A percentile compares a stretch with the other conserved stretches of the same genome.
phyloP scores from a whole-genome alignment of 352 stramenopile species.

The Globisporangium lucens region DNA sequence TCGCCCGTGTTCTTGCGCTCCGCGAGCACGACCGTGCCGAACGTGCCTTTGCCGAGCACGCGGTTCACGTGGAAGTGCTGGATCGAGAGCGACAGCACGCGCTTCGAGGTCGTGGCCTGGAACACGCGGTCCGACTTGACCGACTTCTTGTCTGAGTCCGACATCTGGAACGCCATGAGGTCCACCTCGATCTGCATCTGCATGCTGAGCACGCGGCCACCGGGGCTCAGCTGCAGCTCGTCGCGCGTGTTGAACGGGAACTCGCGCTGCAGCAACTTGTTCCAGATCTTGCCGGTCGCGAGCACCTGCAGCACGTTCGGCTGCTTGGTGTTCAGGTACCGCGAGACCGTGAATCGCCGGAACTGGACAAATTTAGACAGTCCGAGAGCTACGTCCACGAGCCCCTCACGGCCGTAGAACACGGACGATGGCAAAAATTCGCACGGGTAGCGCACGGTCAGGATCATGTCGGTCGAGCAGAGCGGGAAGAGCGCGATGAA shows the following conservation, averaged over 20 bases:
- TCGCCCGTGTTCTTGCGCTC: slow-evolving; percentile 83
- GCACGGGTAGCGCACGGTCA: slow-evolving; percentile 75
- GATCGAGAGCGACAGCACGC: slow-evolving; percentile 83
- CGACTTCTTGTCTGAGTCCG: slow-evolving; percentile 65
- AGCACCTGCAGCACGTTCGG: slow-evolving; percentile 79
- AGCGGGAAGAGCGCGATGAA: slow-evolving; percentile 77
- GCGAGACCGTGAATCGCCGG: slow-evolving; percentile 61
- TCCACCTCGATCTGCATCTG: slow-evolving; percentile 88
- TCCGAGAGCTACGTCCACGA: slow-evolving; percentile 73
- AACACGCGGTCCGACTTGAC: slow-evolving; percentile 62
- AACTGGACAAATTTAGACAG: slow-evolving; percentile 78
- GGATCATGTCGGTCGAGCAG: slow-evolving; percentile 75
- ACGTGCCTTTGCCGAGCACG: slow-evolving; percentile 93
- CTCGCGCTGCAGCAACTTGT: slow-evolving; percentile 72
- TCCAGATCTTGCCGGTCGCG: slow-evolving; percentile 74
- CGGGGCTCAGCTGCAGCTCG: slow-evolving; percentile 72
- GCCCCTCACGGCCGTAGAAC: slow-evolving; percentile 79
- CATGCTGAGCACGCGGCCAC: slow-evolving; percentile 69
- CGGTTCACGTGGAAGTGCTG: slow-evolving; percentile 95
- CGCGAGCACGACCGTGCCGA: slow-evolving; percentile 90
- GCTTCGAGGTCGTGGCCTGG: slow-evolving; percentile 75
- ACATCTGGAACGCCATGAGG: slow-evolving; percentile 73
- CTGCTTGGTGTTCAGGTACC: slow-evolving; percentile 77
- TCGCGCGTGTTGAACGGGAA: slow-evolving; percentile 83
- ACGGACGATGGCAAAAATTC: slow-evolving; percentile 72